Conservation (phyloP, 2,329 filamentous ascomycete genomes). For the Simplicillium sp. region DNA sequence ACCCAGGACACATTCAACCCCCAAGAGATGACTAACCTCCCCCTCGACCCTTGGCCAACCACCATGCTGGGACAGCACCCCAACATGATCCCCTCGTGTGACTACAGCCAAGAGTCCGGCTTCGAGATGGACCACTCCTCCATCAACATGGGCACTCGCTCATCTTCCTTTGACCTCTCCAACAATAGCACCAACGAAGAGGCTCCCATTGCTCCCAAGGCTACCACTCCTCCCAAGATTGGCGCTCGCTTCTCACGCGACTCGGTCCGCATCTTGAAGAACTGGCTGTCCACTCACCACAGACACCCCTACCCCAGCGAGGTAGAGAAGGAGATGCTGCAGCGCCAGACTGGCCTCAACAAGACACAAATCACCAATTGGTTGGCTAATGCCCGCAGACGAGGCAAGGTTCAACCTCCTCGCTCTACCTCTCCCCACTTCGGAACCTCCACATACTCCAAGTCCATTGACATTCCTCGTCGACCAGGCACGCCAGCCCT, state of each 20-base stretch:
- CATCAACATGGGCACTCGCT: not conserved
- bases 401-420: slow-evolving; percentile 65
- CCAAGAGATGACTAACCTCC: slow-evolving; percentile 25
- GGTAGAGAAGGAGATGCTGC: slow-evolving; percentile 72
- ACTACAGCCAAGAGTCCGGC: too few relatives aligned
- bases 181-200: slow-evolving; percentile 11
- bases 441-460: slow-evolving; percentile 44
- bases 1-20: slow-evolving; percentile 21
- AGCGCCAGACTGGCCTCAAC: slow-evolving; percentile 69
- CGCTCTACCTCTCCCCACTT: slow-evolving; percentile 62
- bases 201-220: slow-evolving; percentile 13
- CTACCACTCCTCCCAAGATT: slow-evolving; percentile 44
- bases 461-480: slow-evolving; percentile 65
- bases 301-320: slow-evolving; percentile 84
- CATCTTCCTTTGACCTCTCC: slow-evolving; percentile 5
- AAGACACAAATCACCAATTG: slow-evolving; percentile 83
- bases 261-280: slow-evolving; percentile 70
- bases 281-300: slow-evolving; percentile 73
- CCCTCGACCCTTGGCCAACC: slow-evolving; percentile 34
- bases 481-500: slow-evolving; percentile 44
- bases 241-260: slow-evolving; percentile 72
- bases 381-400: slow-evolving; percentile 80
- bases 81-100: slow-evolving; percentile 16
- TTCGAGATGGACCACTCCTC: not conserved
- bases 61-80: slow-evolving; percentile 29